Conservation (phyloP, 1,139 yeast genomes). For the Blastobotrys raffinosifermentans region DNA sequence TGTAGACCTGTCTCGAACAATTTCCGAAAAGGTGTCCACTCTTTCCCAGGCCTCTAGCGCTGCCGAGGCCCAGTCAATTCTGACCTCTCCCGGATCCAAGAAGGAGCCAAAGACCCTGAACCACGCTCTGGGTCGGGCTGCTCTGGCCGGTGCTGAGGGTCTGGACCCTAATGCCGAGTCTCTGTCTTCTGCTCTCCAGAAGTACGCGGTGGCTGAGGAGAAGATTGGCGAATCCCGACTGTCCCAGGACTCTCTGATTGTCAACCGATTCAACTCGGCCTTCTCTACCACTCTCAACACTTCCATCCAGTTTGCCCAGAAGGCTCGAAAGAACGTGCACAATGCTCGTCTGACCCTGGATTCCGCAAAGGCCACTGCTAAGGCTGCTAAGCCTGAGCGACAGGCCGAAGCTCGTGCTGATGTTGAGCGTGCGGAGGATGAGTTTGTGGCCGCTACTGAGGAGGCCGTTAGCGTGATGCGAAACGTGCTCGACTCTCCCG, state of each 20-base stretch:
- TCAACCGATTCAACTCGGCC: constrained; percentile 63
- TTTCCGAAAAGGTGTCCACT: constrained; percentile 60
- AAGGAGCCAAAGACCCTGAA: constrained; percentile 79
- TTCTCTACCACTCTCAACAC: constrained; percentile 59
- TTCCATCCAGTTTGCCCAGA: constrained; percentile 58
- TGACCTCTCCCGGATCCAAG: constrained; percentile 50
- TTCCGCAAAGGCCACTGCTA: constrained; percentile 65
- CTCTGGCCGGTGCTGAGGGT: constrained; percentile 47
- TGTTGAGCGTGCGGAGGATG: constrained; percentile 84
- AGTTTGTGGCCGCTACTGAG: constrained; percentile 85
- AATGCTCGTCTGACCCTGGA: constrained; percentile 77
- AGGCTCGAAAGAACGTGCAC: constrained; percentile 71
- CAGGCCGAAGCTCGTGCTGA: constrained; percentile 70
- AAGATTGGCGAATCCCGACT: constrained; percentile 80
- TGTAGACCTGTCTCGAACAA: constrained; percentile 63
- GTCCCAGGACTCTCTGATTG: constrained; percentile 74
- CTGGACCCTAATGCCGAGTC: constrained; percentile 38
- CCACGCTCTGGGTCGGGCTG: constrained; percentile 78
- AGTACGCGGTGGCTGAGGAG: constrained; percentile 50
- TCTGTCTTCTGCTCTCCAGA: constrained; percentile 44
- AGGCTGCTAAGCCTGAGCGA: constrained; percentile 64
- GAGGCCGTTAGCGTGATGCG: constrained; percentile 84
- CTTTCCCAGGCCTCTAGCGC: constrained; percentile 73
- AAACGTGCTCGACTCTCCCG: constrained; percentile 69
- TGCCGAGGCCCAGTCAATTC: constrained; percentile 75